Base-by-base conservation (phyloP, 192 early-diverging fungal genomes). In the Coemansia sp. region DNA sequence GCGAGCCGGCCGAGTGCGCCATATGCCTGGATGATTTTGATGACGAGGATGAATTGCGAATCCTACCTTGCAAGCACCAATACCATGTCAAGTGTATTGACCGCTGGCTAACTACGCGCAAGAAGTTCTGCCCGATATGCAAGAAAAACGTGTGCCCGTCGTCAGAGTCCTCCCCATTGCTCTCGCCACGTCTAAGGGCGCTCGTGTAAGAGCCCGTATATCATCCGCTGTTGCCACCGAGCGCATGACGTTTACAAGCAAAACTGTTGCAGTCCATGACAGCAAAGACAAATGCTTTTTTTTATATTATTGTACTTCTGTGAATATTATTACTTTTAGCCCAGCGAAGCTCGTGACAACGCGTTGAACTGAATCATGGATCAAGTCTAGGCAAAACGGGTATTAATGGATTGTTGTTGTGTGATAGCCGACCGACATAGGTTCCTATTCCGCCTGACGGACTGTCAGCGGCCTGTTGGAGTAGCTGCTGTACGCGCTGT, bases 11-110 rank as follows among this genome's bases (percentile, higher is more conserved):
- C 4, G 89, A 89, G 41, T 99, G 97, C 77, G 88, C 91, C 5
- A 97, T 99, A 29, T 99, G 97, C 81, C 79, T 99, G 65, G 95
- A 97, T 9, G 93, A 96, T 59, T 98, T 92, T 85, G 77, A 84
- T 15, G 88, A 91, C 67, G 92, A 90, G 21, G 91, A 94, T 17
- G 85, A 90, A 67, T 71, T 96, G 23, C 77, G 95, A 12, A 85
- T 91, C 10, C 76, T 99, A 48, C 91, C 92, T 7, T 99, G 97
- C 78, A 85, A 76, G 46, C 97, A 99, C 72, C 87, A 93, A 67
- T 98, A 93, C 69, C 97, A 99, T 70, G 84, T 88, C 19, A 74
- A 73, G 19, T 99, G 97, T 73, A 89, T 99, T 31, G 97, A 99
- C 69, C 89, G 85, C 70, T 98, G 96, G 96, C 85, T 98, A 25